Percentiles rank a stretch among this genome's conserved stretches.
These are phyloP conservation scores for Eurotiales sp. DNA, from an alignment of 2,329 filamentous ascomycete genomes.

Conservation along the genomic window DNA sequence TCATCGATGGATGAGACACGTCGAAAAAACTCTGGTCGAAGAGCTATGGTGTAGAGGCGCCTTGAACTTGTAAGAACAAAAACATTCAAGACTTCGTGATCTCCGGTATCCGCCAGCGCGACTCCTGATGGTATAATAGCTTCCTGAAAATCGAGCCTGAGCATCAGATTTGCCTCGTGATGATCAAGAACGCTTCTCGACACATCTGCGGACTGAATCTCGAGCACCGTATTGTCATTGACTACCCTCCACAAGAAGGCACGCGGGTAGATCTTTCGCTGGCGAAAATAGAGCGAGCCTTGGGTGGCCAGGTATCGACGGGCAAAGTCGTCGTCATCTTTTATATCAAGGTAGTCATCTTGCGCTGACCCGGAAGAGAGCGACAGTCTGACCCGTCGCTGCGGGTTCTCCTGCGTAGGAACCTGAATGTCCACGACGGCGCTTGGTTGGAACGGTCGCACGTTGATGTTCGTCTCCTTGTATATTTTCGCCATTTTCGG, in stretches of 20 bases:
- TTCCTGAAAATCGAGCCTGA: slow-evolving; percentile 73
- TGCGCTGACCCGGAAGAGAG: slow-evolving; percentile 42
- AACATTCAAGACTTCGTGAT: slow-evolving; percentile 71
- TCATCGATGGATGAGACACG: slow-evolving; percentile 66
- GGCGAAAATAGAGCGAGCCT: slow-evolving; percentile 80
- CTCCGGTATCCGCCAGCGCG: slow-evolving; percentile 73
- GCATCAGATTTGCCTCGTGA: slow-evolving; percentile 66
- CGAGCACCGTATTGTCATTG: slow-evolving; percentile 73
- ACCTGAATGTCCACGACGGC: slow-evolving; percentile 69
- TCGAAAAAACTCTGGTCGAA: slow-evolving; percentile 78
- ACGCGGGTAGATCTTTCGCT: slow-evolving; percentile 69
- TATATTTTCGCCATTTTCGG: slow-evolving; percentile 66
- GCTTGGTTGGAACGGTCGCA: slow-evolving; percentile 67
- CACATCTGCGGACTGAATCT: slow-evolving; percentile 78
- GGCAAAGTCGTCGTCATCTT: slow-evolving; percentile 66
- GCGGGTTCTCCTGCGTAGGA: slow-evolving; percentile 47
- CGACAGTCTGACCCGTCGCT: slow-evolving; percentile 44
- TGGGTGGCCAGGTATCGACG: slow-evolving; percentile 69
- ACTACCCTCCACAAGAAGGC: slow-evolving; percentile 89
- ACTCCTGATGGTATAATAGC: slow-evolving; percentile 73
- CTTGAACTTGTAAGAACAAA: slow-evolving; percentile 77
- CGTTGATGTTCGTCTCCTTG: slow-evolving; percentile 81
- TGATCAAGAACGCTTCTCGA: slow-evolving; percentile 62
- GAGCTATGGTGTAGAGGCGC: slow-evolving; percentile 76
- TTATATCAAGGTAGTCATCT: slow-evolving; percentile 40